Conservation (phyloP, 306 rosid species). For the Pyrus communis region DNA sequence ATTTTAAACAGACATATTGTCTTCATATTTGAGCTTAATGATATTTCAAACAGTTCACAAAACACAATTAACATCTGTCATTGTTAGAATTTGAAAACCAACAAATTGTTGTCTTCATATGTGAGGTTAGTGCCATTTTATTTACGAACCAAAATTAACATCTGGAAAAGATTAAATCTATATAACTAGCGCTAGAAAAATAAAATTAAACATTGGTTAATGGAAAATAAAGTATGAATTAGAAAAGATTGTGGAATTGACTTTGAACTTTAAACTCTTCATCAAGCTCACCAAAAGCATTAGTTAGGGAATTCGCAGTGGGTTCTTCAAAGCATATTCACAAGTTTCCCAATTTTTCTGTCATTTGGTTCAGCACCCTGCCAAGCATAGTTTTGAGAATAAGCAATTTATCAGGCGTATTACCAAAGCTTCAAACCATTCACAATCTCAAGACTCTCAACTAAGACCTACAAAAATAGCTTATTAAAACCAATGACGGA, state of each 20-base stretch:
- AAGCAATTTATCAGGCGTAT: not conserved
- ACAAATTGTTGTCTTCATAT: not conserved
- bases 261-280: not conserved
- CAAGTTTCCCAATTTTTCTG: constrained; percentile 43
- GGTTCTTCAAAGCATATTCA: constrained; percentile 50
- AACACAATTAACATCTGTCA: not conserved
- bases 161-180: not conserved
- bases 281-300: not conserved
- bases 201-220: not conserved
- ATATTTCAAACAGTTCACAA: not conserved
- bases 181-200: not conserved
- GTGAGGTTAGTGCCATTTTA: not conserved
- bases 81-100: not conserved
- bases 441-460: not conserved
- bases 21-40: not conserved
- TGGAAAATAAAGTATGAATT: not conserved
- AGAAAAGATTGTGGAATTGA: not conserved
- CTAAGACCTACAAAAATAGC: not conserved
- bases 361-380: constrained; percentile 51
- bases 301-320: constrained; percentile 50
- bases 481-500: not conserved
- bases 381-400: not conserved
- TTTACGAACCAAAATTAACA: not conserved
- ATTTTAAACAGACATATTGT: not conserved
- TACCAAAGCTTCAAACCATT: not conserved